Evolutionary conservation across 768 basidiomycete species (phyloP), one percentile per base, ranked within the genome.

Genomic region (Trametopsis cervina): DNA sequence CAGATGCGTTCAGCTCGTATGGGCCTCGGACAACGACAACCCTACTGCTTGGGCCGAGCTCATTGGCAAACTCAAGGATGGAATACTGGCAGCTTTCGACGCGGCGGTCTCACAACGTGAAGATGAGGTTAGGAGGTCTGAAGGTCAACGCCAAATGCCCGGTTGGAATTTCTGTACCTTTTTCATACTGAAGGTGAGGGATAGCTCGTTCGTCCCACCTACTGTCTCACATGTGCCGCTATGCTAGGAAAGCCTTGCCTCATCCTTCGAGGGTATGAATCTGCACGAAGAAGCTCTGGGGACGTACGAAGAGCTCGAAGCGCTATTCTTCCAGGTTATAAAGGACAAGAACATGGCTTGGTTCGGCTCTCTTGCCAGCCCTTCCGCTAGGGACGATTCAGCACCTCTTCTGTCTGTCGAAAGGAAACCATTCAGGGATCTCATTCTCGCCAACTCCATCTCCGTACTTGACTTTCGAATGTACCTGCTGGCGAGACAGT

Each of bases 131-230:
- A 84, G 76, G 57, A 79, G 90, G 29, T 90, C 89, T 0, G 95
- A 99, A 60, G 76, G 80, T 41, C 90, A 97, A 64, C 76, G 89
- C 47, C 77, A 85, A 57, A 88, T 93, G 80, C 91, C 92, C 1
- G 95, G 96, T 7, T 99, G 96, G 96, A 96, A 96, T 61, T 99
- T 96, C 62, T 94, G 93, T 63, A 93, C 88, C 0, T 98, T 94
- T 70, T 97, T 97, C 66, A 81, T 93, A 43, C 72, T 94, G 29
- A 99, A 98, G 81, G 95, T 91, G 46, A 33, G 29, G 9, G 9
- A 7, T 15, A 7, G 15, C 7, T 33, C 9, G 15, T 7, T 33
- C 15, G 29, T 33, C 15, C 15, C 29, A 15, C 29, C 7, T 33
- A 15, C 29, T 7, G 29, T 7, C 7, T 15, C 15, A 7, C 15